Evolutionary conservation across 2,329 filamentous ascomycete species (phyloP), one percentile per base, ranked within the genome.

Genomic region (Coniochaeta sp.): DNA sequence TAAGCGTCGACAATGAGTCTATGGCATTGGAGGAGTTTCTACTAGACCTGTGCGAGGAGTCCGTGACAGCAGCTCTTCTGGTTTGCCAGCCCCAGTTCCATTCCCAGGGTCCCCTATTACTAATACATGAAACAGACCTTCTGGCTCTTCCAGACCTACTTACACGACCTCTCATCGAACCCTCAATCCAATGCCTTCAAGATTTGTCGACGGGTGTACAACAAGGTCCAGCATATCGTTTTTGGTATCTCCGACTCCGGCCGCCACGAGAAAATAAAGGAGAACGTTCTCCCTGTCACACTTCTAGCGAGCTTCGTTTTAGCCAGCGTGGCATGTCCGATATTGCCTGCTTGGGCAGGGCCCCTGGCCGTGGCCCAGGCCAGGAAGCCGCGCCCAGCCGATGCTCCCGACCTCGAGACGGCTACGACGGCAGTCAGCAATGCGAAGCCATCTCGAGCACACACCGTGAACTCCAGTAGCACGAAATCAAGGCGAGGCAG

Each of bases 21-120:
- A 93, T 95, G 89, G 90, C 91, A 57, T 75, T 95, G 74, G 91
- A 95, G 76, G 90, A 95, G 77, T 95, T 93, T 72, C 82, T 95
- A 68, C 78, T 93, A 69, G 90, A 95, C 73, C 77, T 95, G 62
- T 95, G 91, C 75, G 89, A 95, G 74, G 90, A 93, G 76, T 93
- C 90, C 19, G 90, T 93, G 66, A 93, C 90, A 67, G 90, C 89
- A 64, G 90, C 90, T 62, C 79, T 95, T 66, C 79, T 95, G 78
- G 90, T 93, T 79, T 67, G 87, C 78, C 52, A 55, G 4, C 43
- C 57, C 57, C 62, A 36, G 8, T 50, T n/a, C 47, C 60, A 26
- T 19, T 50, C 47, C 58, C 14, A 24, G 43, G 14, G 3, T 3
- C 52, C 57, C 24, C 44, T 19, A 50, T 58, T 31, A 40, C 24